Evolutionary conservation across 2,329 filamentous ascomycete species (phyloP), one percentile per base, ranked within the genome.

Genomic region (Apiospora hydei): DNA sequence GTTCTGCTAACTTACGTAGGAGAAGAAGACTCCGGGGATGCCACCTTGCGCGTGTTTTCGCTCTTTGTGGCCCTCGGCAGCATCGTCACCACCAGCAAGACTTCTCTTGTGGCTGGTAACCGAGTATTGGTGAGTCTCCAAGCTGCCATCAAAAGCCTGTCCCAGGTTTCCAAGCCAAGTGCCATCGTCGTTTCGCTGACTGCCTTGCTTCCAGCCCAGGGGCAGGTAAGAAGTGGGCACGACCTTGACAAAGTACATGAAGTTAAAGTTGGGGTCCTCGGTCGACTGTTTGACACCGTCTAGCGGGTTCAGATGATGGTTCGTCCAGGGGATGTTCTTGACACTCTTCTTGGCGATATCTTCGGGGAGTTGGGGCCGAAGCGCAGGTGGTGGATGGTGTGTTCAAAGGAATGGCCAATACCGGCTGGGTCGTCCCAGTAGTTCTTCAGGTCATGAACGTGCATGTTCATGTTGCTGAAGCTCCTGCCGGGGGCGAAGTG

Each of bases 161-260:
- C 94, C 93, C 71, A 93, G 90, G 38, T 85, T 84, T 78, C 95
- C 94, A 69, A 96, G 85, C 70, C 90, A 90, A 16, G 89, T 84
- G 67, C 88, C 85, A 67, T 91, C 86, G 70, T 88, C 83, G 49
- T 77, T 76, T 69, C 81, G 79, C 71, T 82, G 78, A 61, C 77
- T 79, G 49, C 72, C 77, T 71, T 87, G 87, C 78, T 90, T 90
- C 80, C 94, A 97, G 74, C 95, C 95, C 1, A 99, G 88, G 2
- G 96, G 95, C 38, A 98, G 88, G 82, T 98, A 99, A 0, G 95
- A 96, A 1, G 96, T 99, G 3, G 94, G 94, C 44, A 99, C 96
- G 72, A 99, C 96, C 87, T 99, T 99, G 83, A 99, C 88, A 83
- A 99, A 99, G 87, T 99, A 99, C 94, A 98, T 98, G 83, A 92